These are phyloP conservation scores for Plantago ovata DNA, from an alignment of 257 asterid species.

Conservation along the genomic window DNA sequence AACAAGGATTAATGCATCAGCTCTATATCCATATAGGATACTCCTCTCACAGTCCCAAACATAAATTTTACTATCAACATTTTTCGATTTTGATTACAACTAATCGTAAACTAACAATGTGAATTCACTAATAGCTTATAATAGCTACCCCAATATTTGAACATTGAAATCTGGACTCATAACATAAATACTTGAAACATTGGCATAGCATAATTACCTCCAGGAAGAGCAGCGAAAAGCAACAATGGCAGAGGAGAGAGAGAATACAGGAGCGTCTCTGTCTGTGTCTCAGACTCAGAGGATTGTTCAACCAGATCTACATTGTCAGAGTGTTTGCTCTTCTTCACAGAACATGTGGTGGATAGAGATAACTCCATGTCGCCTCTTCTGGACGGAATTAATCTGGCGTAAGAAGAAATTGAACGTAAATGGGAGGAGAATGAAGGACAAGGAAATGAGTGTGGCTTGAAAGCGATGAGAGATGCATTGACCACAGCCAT, in stretches of 20 bases:
- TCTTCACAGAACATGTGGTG: conserved; percentile 29
- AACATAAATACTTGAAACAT: neutral
- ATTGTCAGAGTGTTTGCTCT: conserved; percentile 17
- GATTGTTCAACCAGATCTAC: conserved; percentile 24
- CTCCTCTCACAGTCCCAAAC: neutral
- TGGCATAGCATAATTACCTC: conserved; percentile 40
- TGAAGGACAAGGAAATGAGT: conserved; percentile 28
- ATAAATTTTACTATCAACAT: too few relatives aligned
- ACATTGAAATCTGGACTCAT: neutral
- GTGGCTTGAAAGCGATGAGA: conserved; percentile 29
- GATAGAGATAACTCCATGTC: conserved; percentile 15
- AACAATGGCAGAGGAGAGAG: conserved; percentile 53
- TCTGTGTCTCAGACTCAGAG: too few relatives aligned
- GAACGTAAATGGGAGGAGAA: conserved; percentile 5
- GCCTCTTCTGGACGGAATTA: conserved; percentile 14
- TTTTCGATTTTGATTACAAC: neutral
- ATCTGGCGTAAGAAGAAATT: conserved; percentile 5
- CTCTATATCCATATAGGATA: too few relatives aligned
- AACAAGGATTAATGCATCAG: too few relatives aligned
- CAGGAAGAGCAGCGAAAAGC: conserved; percentile 71
- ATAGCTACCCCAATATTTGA: neutral
- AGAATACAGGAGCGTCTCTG: conserved; percentile 50
- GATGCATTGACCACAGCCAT: conserved; percentile 61
- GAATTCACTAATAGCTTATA: too few relatives aligned
- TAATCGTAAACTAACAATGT: too few relatives aligned